Percentiles rank a stretch among this genome's conserved stretches.
These are phyloP conservation scores for Ambrosiella cleistominuta DNA, from an alignment of 2,329 filamentous ascomycete species.

Conservation along the genomic window DNA sequence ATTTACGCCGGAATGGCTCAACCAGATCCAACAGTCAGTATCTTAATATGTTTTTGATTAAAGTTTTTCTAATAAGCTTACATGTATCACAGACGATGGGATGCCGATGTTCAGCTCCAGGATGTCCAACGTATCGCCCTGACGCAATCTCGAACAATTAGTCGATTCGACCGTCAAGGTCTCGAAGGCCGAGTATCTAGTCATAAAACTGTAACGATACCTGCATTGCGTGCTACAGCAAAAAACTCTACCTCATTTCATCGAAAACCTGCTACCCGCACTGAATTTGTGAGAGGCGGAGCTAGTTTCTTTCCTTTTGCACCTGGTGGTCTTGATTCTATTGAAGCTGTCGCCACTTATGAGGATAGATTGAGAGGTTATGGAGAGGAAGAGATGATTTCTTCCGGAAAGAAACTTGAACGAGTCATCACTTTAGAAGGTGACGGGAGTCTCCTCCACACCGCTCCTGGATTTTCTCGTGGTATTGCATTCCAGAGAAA, in stretches of 20 bases:
- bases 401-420: conserved; percentile 43
- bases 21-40: conserved; percentile 59
- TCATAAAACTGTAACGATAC: conserved; percentile 85
- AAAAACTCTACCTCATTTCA: conserved; percentile 88
- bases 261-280: conserved; percentile 68
- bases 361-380: conserved; percentile 43
- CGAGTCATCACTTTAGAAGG: conserved; percentile 67
- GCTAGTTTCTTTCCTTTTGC: conserved; percentile 91
- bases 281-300: conserved; percentile 82
- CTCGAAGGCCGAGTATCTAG: conserved; percentile 84
- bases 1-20: conserved; percentile 76
- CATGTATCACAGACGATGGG: conserved; percentile 42
- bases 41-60: not conserved
- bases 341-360: conserved; percentile 68
- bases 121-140: conserved; percentile 74
- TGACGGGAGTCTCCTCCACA: conserved; percentile 60
- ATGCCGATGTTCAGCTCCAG: conserved; percentile 60
- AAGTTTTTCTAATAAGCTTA: not conserved
- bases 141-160: conserved; percentile 87
- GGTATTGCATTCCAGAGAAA: conserved; percentile 54
- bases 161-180: conserved; percentile 77
- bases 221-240: conserved; percentile 72
- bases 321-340: conserved; percentile 71
- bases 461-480: conserved; percentile 64
- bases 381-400: conserved; percentile 21